Evolutionary conservation across 164 flowering plant species (phyloP).

Genomic region (Tetrastigma voinierianum): DNA sequence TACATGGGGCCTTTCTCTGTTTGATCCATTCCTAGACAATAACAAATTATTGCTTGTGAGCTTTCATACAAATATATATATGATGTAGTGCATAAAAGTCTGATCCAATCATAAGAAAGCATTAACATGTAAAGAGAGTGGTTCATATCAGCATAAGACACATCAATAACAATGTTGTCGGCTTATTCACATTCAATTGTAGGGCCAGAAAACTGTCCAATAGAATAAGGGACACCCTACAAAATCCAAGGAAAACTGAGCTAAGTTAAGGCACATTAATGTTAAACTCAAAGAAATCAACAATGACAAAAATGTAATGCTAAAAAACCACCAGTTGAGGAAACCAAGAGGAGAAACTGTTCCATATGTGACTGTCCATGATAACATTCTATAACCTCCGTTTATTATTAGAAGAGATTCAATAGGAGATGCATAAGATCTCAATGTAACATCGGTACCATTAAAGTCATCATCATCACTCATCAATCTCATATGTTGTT

Average conservation of each 20-base stretch:
- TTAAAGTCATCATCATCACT: too few relatives aligned
- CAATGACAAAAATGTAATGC: background rate
- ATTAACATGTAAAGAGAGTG: conserved; percentile 49
- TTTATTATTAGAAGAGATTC: conserved; percentile 25
- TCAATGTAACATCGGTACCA: too few relatives aligned
- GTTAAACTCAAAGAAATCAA: background rate
- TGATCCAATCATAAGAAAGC: background rate
- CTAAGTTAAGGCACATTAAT: background rate
- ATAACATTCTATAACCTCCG: conserved; percentile 46
- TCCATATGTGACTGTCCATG: conserved; percentile 43
- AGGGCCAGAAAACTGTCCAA: conserved; percentile 54
- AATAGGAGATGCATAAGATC: too few relatives aligned
- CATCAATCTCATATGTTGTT: too few relatives aligned
- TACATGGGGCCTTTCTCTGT: conserved; percentile 30
- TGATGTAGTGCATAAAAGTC: too few relatives aligned
- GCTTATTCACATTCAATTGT: conserved; percentile 32
- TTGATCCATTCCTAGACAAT: conserved; percentile 33
- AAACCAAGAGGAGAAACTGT: conserved; percentile 34
- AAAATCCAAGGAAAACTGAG: background rate
- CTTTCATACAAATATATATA: background rate
- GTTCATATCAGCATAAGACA: conserved; percentile 37
- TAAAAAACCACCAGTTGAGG: conserved; percentile 36
- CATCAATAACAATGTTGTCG: conserved; percentile 39
- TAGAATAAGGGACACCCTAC: conserved; percentile 49
- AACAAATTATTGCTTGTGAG: background rate